Evolutionary conservation across 2,329 filamentous ascomycete genomes (phyloP).

Genomic region (Talaromyces pinophilus): DNA sequence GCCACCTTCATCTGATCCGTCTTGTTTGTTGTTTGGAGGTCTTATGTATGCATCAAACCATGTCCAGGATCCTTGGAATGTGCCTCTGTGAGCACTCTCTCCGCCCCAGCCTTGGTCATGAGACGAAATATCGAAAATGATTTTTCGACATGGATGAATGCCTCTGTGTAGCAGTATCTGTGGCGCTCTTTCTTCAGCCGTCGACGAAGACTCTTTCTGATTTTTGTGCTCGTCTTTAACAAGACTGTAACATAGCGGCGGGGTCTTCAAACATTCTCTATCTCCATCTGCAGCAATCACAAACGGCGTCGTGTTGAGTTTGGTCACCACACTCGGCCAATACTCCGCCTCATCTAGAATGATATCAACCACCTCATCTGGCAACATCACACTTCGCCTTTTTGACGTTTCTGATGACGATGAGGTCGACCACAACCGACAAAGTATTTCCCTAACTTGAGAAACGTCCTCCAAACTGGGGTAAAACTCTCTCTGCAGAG

Average conservation of each 20-base stretch:
- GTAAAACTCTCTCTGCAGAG: constrained; percentile 25
- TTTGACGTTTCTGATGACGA: constrained; percentile 12
- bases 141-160: constrained; percentile 42
- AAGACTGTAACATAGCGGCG: constrained; percentile 39
- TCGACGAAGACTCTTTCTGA: neutral
- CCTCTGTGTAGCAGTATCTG: constrained; percentile 37
- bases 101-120: constrained; percentile 42
- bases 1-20: neutral
- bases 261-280: constrained; percentile 37
- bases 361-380: constrained; percentile 42
- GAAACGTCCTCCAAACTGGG: constrained; percentile 38
- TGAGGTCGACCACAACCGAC: constrained; percentile 28
- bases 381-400: constrained; percentile 29
- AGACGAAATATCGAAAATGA: constrained; percentile 38
- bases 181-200: neutral
- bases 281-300: constrained; percentile 37
- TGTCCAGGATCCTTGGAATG: constrained; percentile 39
- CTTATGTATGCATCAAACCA: constrained; percentile 44
- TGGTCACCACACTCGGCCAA: constrained; percentile 28
- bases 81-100: constrained; percentile 21
- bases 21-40: constrained; percentile 18
- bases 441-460: constrained; percentile 36
- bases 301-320: constrained; percentile 26
- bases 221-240: constrained; percentile 8
- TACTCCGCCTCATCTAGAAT: constrained; percentile 42